Evolutionary conservation across 2,329 filamentous ascomycete genomes (phyloP), one percentile per base, ranked within the genome.

Genomic region (Ascochyta fabae): DNA sequence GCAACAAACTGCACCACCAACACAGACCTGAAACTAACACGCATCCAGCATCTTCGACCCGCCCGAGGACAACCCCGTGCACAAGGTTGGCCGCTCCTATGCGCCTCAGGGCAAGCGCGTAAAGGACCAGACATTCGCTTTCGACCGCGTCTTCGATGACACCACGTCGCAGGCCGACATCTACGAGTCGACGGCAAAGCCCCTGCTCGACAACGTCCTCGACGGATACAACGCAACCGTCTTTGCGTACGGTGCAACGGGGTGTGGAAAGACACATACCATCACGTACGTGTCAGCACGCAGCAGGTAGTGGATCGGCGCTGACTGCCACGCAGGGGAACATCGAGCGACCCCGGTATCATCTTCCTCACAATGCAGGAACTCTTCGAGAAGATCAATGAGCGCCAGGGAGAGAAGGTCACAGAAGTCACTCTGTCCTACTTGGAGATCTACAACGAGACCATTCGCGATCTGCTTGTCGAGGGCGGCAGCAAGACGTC

Each of bases 351-450:
- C 70, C 95, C 95, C 0, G 95, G 95, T 53, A 98, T 99, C 69
- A 99, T 99, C 74, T 99, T 98, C 78, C 80, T 99, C 68, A 98
- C 95, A 1, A 99, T 99, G 93, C 94, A 98, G 77, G 95, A 99
- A 77, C 82, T 99, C 23, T 99, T 99, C 71, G 95, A 99, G 79
- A 91, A 94, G 76, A 96, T 99, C 64, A 81, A 83, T n/a, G 95
- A 98, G 53, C 80, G 91, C 49, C 88, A 88, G 59, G 87, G 90
- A 54, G 92, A 96, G 58, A 98, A 97, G 77, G 83, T 87, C 26
- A 95, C 92, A 3, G 95, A 98, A 69, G 82, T 99, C 49, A 92
- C 93, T 0, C 85, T 99, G 15, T 97, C 93, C 0, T 99, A 98
- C 70, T 84, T 99, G 34, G 95, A 99, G 74, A 99, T 99, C 61